phyloP scores from a whole-genome alignment of 108 stramenopile species.

The Nitzschia putrida region DNA sequence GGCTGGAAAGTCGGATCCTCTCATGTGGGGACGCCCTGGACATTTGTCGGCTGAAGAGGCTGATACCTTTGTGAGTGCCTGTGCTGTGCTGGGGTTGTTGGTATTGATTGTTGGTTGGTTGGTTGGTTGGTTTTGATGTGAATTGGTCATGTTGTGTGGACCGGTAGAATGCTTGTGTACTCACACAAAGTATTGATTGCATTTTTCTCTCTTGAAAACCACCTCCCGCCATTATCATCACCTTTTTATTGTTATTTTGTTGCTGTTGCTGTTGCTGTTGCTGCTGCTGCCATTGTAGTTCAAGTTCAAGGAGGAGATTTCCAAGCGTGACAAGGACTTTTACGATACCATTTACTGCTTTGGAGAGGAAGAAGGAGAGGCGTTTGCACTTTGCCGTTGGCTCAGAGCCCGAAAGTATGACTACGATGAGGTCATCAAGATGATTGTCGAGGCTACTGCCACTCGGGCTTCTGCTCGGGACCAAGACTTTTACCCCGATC shows the following conservation, averaged over 20 bases:
- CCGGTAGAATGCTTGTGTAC: background rate
- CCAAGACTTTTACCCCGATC: conserved; percentile 77
- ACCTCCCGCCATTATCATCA: background rate
- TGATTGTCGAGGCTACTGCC: conserved; percentile 82
- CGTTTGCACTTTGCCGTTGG: conserved; percentile 54
- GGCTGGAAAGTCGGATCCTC: conserved; percentile 28
- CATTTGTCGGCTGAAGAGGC: conserved; percentile 52
- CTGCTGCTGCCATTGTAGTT: conserved; percentile 12
- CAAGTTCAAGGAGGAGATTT: conserved; percentile 55
- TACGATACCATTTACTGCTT: conserved; percentile 54
- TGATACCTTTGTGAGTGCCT: conserved; percentile 45
- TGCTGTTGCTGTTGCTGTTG: background rate
- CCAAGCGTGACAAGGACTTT: conserved; percentile 51
- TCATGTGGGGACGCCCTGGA: conserved; percentile 57
- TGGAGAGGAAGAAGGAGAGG: conserved; percentile 57
- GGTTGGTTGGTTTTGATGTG: background rate
- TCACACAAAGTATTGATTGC: background rate
- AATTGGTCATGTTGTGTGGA: too few species aligned
- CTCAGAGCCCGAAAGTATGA: conserved; percentile 64
- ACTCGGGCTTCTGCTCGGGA: conserved; percentile 55
- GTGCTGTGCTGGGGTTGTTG: too few species aligned
- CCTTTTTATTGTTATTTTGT: background rate
- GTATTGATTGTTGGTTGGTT: background rate
- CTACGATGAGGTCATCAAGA: conserved; percentile 70
- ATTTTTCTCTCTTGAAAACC: background rate